phyloP scores from a whole-genome alignment of 176 grass and related monocot species.

The Cocos nucifera region DNA sequence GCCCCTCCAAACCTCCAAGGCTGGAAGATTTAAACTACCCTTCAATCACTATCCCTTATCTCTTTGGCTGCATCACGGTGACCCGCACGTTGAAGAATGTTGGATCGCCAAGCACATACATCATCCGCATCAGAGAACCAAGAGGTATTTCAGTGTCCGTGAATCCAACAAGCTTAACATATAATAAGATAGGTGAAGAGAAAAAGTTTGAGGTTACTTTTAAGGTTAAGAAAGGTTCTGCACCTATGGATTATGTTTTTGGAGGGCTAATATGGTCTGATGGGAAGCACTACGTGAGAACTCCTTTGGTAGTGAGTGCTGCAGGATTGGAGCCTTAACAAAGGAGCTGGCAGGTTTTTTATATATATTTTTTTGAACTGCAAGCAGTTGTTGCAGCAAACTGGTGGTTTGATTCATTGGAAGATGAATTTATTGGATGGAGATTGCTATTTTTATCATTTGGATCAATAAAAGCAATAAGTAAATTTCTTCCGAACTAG shows the following conservation, averaged over 20 bases:
- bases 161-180: conserved; percentile 24
- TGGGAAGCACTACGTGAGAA: conserved; percentile 44
- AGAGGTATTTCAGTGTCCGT: conserved; percentile 46
- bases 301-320: conserved; percentile 22
- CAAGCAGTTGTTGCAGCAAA: no score
- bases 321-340: no score
- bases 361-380: no score
- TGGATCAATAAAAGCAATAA: no score
- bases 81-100: conserved; percentile 47
- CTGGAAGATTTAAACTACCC: conserved; percentile 62
- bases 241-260: conserved; percentile 20
- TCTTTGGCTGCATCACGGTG: conserved; percentile 8
- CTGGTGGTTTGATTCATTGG: no score
- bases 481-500: no score
- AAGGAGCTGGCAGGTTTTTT: no score
- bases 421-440: no score
- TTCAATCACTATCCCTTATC: conserved; percentile 32
- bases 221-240: neutral
- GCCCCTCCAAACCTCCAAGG: conserved; percentile 14
- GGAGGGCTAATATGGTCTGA: conserved; percentile 52
- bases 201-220: conserved; percentile 52
- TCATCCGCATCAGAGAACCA: conserved; percentile 26
- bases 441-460: no score
- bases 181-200: conserved; percentile 34
- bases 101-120: conserved; percentile 35